Percentiles rank a stretch among this genome's conserved stretches.
Conservation (phyloP, 805 yeast genomes). For the Diddensiella transvaalensis region DNA sequence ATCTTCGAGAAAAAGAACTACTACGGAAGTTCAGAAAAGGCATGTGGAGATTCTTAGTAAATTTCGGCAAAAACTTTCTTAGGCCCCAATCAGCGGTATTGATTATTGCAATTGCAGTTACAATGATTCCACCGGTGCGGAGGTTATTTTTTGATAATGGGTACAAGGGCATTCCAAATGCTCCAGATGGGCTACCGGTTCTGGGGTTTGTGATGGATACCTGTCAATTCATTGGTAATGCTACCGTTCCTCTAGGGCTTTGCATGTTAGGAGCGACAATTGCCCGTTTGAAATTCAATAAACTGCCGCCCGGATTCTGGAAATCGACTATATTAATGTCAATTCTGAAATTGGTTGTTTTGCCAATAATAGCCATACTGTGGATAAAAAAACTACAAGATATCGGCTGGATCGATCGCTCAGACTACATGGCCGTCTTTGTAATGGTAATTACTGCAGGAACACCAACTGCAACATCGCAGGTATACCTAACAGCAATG, state of each 20-base stretch:
- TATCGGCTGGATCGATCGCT: constrained; percentile 60
- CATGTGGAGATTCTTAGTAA: constrained; percentile 1
- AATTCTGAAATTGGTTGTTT: constrained; percentile 53
- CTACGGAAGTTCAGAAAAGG: not conserved
- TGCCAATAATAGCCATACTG: constrained; percentile 77
- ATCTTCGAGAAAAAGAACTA: not conserved
- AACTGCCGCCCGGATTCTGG: constrained; percentile 64
- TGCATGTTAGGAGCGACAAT: constrained; percentile 82
- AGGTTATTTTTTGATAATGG: constrained; percentile 58
- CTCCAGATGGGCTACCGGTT: constrained; percentile 85
- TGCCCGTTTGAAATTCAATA: constrained; percentile 60
- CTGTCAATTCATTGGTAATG: constrained; percentile 74
- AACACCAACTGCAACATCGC: constrained; percentile 84
- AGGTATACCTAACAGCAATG: constrained; percentile 84
- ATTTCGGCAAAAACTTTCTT: constrained; percentile 36
- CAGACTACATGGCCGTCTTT: constrained; percentile 60
- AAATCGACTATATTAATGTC: constrained; percentile 58
- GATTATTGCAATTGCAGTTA: constrained; percentile 58
- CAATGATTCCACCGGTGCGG: constrained; percentile 86
- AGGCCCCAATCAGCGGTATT: constrained; percentile 74
- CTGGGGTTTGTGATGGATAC: constrained; percentile 82
- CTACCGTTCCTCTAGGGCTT: constrained; percentile 85
- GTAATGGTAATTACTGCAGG: constrained; percentile 72
- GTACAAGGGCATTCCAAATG: constrained; percentile 47
- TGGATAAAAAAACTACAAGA: constrained; percentile 58